phyloP scores from a whole-genome alignment of 352 stramenopile genomes.

The Poterioochromonas sp. region DNA sequence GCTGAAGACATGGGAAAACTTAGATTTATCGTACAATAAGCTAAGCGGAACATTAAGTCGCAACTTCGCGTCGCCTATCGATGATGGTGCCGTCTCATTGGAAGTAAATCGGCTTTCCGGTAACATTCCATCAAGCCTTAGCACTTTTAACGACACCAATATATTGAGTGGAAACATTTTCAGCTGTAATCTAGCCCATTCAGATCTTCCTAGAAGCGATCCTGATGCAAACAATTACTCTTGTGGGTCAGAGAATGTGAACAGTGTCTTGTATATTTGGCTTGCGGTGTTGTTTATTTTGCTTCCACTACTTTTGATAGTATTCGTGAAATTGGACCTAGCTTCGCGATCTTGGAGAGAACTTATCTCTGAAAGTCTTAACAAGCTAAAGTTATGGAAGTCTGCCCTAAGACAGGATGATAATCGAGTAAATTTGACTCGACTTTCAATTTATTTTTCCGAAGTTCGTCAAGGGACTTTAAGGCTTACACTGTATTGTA shows the following conservation, averaged over 20 bases:
- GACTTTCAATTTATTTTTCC: too few species aligned
- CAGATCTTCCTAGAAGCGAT: not conserved
- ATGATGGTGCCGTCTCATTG: not conserved
- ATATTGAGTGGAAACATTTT: conserved; percentile 26
- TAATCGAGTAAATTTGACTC: too few species aligned
- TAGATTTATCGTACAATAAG: conserved; percentile 24
- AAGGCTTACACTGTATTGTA: not conserved
- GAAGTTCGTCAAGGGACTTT: too few species aligned
- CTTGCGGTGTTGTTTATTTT: not conserved
- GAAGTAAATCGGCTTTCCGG: conserved; percentile 17
- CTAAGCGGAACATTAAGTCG: not conserved
- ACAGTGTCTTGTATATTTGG: not conserved
- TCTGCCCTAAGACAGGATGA: too few species aligned
- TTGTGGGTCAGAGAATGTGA: not conserved
- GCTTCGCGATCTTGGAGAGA: too few species aligned
- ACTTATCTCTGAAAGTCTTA: too few species aligned
- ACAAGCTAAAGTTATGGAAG: too few species aligned
- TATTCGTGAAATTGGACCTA: too few species aligned
- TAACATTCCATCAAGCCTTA: not conserved
- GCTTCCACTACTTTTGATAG: too few species aligned
- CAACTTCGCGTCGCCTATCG: not conserved
- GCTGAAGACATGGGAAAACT: not conserved
- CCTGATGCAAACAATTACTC: not conserved
- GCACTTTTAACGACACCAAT: not conserved
- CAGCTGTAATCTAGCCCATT: not conserved